phyloP scores from a whole-genome alignment of 176 grass and related monocot genomes.

The Tillandsia leiboldiana region DNA sequence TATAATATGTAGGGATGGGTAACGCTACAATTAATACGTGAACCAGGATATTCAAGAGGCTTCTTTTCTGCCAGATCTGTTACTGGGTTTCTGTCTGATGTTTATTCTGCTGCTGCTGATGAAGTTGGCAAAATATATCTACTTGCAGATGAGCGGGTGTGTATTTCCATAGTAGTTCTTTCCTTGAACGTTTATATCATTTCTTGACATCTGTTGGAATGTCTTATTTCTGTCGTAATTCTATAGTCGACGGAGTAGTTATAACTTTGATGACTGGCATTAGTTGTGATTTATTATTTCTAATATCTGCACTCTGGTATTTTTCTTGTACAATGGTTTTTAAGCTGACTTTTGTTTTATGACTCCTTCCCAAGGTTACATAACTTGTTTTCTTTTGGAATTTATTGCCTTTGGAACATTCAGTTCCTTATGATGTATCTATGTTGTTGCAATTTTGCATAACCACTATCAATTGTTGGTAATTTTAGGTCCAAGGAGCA shows the following conservation, averaged over 20 bases:
- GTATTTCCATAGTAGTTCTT: slow-evolving; percentile 15
- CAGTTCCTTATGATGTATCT: not conserved
- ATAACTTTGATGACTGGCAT: not conserved
- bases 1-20: slow-evolving; percentile 57
- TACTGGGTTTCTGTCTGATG: slow-evolving; percentile 89
- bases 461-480: slow-evolving; percentile 15
- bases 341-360: not conserved
- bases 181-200: slow-evolving; percentile 5
- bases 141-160: slow-evolving; percentile 70
- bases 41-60: slow-evolving; percentile 55
- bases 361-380: not conserved
- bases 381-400: not conserved
- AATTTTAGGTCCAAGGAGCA: slow-evolving; percentile 79
- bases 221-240: too few species aligned
- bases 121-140: slow-evolving; percentile 93
- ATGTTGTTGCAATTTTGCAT: not conserved
- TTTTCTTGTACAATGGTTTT: too few species aligned
- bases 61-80: slow-evolving; percentile 96
- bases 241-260: not conserved
- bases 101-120: slow-evolving; percentile 86
- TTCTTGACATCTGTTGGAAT: too few species aligned
- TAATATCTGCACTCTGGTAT: not conserved
- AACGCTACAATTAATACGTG: slow-evolving; percentile 74
- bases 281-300: not conserved
- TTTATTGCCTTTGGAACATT: not conserved